These are phyloP conservation scores for Leccinum ponderosum DNA, from an alignment of 1,284 basidiomycete species.

Conservation along the genomic window DNA sequence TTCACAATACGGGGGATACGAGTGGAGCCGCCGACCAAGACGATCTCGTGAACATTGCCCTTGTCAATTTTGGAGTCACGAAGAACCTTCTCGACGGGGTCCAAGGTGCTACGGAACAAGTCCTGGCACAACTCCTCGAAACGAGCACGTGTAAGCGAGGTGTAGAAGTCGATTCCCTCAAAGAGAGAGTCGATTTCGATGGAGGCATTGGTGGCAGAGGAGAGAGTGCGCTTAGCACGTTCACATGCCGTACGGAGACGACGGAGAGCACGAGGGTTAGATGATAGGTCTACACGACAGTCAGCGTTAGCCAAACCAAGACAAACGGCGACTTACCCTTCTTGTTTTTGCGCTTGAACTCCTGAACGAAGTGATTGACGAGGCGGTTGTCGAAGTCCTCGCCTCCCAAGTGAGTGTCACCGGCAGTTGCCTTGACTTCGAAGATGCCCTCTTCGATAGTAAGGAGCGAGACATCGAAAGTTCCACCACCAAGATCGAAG, in stretches of 20 bases:
- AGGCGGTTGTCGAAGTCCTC: slow-evolving; percentile 99
- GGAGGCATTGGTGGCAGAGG: slow-evolving; percentile 94
- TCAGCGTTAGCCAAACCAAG: slow-evolving; percentile 18
- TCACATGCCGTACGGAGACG: slow-evolving; percentile 98
- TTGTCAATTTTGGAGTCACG: slow-evolving; percentile 99
- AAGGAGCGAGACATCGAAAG: slow-evolving; percentile 97
- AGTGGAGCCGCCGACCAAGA: slow-evolving; percentile 97
- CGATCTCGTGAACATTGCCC: slow-evolving; percentile 92
- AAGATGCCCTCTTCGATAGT: slow-evolving; percentile 99
- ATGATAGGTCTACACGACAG: slow-evolving; percentile 67
- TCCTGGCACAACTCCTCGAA: slow-evolving; percentile 99
- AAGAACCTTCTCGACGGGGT: slow-evolving; percentile 98
- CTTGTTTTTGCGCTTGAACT: slow-evolving; percentile 99
- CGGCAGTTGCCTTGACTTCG: slow-evolving; percentile 98
- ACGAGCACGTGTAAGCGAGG: slow-evolving; percentile 95
- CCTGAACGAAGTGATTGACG: slow-evolving; percentile 97
- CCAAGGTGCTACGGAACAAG: slow-evolving; percentile 95
- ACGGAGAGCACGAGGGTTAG: slow-evolving; percentile 94
- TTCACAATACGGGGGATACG: slow-evolving; percentile 99
- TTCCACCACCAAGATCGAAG: slow-evolving; percentile 99
- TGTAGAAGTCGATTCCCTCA: slow-evolving; percentile 99
- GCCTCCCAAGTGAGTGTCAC: slow-evolving; percentile 98
- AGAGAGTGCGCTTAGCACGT: slow-evolving; percentile 98
- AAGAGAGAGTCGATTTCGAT: slow-evolving; percentile 99
- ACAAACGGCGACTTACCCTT: slow-evolving; percentile 57